Evolutionary conservation across 441 rosid species (phyloP).

Genomic region (Croton setiger): DNA sequence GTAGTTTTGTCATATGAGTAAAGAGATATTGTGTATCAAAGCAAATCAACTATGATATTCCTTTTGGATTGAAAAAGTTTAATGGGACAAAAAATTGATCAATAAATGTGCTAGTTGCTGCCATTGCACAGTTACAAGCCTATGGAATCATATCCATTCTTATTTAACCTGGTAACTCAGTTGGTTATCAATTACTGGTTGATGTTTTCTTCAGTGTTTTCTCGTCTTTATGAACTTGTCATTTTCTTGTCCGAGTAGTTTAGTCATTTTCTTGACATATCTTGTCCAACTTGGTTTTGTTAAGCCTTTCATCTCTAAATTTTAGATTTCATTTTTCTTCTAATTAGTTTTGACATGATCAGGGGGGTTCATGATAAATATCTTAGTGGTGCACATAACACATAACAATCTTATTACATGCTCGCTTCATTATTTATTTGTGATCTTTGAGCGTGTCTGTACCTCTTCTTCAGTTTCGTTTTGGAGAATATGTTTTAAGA

Average conservation of each 20-base stretch:
- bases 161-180: neutral
- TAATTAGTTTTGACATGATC: neutral
- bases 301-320: neutral
- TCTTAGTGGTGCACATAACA: neutral
- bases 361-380: neutral
- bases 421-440: neutral
- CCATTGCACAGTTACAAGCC: neutral
- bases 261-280: neutral
- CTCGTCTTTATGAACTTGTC: neutral
- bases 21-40: neutral
- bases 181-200: neutral
- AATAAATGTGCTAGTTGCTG: slow-evolving; percentile 4
- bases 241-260: neutral
- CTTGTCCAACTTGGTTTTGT: neutral
- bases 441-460: neutral
- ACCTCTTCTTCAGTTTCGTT: neutral
- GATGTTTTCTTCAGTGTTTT: neutral
- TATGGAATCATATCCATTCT: neutral
- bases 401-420: neutral
- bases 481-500: neutral
- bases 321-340: neutral
- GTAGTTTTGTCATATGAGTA: slow-evolving; percentile 27
- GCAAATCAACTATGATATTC: slow-evolving; percentile 7
- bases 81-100: neutral
- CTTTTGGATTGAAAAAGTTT: neutral